phyloP scores from a whole-genome alignment of 2,329 filamentous ascomycete genomes.

The Aaosphaeria arxii region DNA sequence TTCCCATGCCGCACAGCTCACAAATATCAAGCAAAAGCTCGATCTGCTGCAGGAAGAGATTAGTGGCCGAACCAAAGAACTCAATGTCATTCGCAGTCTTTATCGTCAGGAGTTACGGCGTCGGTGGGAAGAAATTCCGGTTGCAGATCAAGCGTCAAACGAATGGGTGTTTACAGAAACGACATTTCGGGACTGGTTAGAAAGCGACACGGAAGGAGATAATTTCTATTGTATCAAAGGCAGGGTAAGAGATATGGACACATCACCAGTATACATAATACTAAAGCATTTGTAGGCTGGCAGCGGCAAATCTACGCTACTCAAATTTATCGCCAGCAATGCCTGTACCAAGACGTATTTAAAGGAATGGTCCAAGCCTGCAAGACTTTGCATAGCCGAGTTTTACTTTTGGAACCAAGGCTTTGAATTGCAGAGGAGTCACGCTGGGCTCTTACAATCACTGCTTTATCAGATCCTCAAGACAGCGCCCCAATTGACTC shows the following conservation, averaged over 20 bases:
- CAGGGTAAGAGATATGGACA: conserved; percentile 1
- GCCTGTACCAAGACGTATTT: neutral
- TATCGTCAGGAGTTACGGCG: conserved; percentile 4
- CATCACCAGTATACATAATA: neutral
- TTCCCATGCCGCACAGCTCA: conserved; percentile 3
- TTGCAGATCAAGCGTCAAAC: conserved; percentile 4
- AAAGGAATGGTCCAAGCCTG: conserved; percentile 1
- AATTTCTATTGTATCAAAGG: conserved; percentile 10
- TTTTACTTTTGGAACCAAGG: conserved; percentile 44
- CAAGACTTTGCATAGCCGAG: conserved; percentile 19
- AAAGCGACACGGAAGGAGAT: conserved; percentile 1
- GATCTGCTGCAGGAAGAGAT: conserved; percentile 5
- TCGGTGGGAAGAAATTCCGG: conserved; percentile 4
- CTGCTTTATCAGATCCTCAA: conserved; percentile 7
- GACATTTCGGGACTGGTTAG: conserved; percentile 6
- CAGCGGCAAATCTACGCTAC: neutral
- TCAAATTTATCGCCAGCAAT: conserved; percentile 19
- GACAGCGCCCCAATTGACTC: conserved; percentile 5
- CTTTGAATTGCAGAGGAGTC: conserved; percentile 5
- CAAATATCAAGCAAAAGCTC: conserved; percentile 8
- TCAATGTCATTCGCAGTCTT: conserved; percentile 5
- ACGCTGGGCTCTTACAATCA: conserved; percentile 8
- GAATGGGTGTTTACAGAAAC: conserved; percentile 10
- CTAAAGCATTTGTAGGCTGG: neutral
- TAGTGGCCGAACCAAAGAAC: neutral